Conservation (phyloP, 352 stramenopile species). For the Phytophthora cajani region DNA sequence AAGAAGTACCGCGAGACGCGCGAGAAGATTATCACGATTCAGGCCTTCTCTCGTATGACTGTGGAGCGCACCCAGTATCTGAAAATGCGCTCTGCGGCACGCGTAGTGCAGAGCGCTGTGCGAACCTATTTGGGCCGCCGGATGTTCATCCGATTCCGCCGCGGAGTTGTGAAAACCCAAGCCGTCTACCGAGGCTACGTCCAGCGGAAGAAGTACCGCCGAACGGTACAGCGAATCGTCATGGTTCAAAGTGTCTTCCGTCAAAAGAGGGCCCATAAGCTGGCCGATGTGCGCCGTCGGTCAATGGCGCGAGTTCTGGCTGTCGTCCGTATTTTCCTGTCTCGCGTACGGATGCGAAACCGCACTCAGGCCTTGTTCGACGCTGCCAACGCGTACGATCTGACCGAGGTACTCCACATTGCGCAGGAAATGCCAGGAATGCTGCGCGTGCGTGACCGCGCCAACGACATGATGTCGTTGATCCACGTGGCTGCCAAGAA, state of each 20-base stretch:
- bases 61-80: slow-evolving; percentile 61
- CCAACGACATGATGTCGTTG: slow-evolving; percentile 85
- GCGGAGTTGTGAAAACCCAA: slow-evolving; percentile 77
- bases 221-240: slow-evolving; percentile 53
- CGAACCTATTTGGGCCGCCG: slow-evolving; percentile 73
- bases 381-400: slow-evolving; percentile 77
- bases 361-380: slow-evolving; percentile 80
- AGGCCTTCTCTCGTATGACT: slow-evolving; percentile 76
- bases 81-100: slow-evolving; percentile 53
- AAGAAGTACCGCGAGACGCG: slow-evolving; percentile 64
- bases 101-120: slow-evolving; percentile 75
- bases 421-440: slow-evolving; percentile 83
- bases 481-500: slow-evolving; percentile 91
- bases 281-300: slow-evolving; percentile 58
- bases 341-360: slow-evolving; percentile 85
- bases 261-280: slow-evolving; percentile 58
- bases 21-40: slow-evolving; percentile 66
- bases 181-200: slow-evolving; percentile 63
- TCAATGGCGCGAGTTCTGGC: slow-evolving; percentile 74
- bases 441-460: slow-evolving; percentile 78
- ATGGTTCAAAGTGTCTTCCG: slow-evolving; percentile 82
- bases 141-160: slow-evolving; percentile 66
- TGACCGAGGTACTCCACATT: slow-evolving; percentile 84
- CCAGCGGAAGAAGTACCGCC: slow-evolving; percentile 71
- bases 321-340: slow-evolving; percentile 81